phyloP scores from a whole-genome alignment of 1,284 basidiomycete genomes.

The Tausonia pullulans region DNA sequence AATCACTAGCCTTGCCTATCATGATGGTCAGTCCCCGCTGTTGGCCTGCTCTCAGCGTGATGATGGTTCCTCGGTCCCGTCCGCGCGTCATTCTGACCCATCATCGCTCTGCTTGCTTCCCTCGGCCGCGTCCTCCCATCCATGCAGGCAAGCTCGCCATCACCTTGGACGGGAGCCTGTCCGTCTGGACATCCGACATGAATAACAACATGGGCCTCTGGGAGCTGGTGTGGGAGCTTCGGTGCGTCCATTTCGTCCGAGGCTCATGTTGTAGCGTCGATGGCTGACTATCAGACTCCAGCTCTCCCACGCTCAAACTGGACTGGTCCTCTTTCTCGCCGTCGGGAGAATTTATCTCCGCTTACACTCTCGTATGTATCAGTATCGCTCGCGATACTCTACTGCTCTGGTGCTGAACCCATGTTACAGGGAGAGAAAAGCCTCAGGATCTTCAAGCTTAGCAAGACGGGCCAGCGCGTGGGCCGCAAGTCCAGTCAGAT shows the following conservation, averaged over 20 bases:
- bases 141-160: constrained; percentile 56
- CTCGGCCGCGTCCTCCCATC: background rate
- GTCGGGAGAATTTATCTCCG: constrained; percentile 39
- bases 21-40: constrained; percentile 43
- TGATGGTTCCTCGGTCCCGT: background rate
- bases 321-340: constrained; percentile 15
- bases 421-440: background rate
- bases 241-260: constrained; percentile 37
- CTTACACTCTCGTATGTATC: constrained; percentile 50
- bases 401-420: background rate
- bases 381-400: background rate
- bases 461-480: background rate
- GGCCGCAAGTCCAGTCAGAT: background rate
- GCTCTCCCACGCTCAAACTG: background rate
- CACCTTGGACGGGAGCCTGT: constrained; percentile 46
- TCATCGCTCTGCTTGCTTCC: background rate
- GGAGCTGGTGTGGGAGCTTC: constrained; percentile 57
- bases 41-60: too few species aligned
- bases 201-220: constrained; percentile 69
- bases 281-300: background rate
- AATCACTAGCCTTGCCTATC: constrained; percentile 53
- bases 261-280: background rate
- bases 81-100: background rate
- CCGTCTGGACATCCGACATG: constrained; percentile 58
- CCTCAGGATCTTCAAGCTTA: background rate